Evolutionary conservation across 179 eudicot species (phyloP), one percentile per base, ranked within the genome.

Genomic region (Sideroxylon spinosum): DNA sequence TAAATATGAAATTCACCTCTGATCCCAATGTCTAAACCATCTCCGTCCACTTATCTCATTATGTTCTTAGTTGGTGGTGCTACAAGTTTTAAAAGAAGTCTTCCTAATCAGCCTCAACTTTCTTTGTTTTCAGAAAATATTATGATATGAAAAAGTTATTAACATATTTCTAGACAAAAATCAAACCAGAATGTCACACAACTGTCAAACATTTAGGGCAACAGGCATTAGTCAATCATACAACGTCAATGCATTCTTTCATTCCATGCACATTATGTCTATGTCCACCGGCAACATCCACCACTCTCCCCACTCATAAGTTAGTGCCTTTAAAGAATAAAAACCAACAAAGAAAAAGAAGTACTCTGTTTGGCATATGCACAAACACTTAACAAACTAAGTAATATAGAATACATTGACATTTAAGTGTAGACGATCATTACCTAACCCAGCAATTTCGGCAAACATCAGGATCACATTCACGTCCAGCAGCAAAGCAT

Each of bases 401-500:
- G 10, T 68, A 68, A 37, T 17, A 74, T 23, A 50, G 10, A 20
- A 12, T 25, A 17, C 16, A 11, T 16, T 52, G 3, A 77, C 32
- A 4, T 48, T 74, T 55, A 65, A n/a, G 32, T 19, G 68, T 44
- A 50, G 7, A 60, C 13, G 68, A 64, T 64, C 32, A 84, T 76
- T 90, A 94, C 99, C 99, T 94, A 80, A 92, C 93, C 99, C 98
- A 96, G 85, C 99, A 96, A 82, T 94, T 92, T 61, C 95, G 83
- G 82, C 99, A 96, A 78, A 96, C 98, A 90, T 96, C 99, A 28
- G 99, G 99, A 74, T 96, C 99, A 80, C 99, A 96, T 90, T 96
- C 99, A 77, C 99, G 98, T 70, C 90, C 88, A 79, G 98, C 97
- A 29, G 97, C 97, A 89, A 88, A 96, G 79, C 99, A 96, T 53